Conservation (phyloP, 805 yeast genomes). For the Saccharomycopsis babjevae region DNA sequence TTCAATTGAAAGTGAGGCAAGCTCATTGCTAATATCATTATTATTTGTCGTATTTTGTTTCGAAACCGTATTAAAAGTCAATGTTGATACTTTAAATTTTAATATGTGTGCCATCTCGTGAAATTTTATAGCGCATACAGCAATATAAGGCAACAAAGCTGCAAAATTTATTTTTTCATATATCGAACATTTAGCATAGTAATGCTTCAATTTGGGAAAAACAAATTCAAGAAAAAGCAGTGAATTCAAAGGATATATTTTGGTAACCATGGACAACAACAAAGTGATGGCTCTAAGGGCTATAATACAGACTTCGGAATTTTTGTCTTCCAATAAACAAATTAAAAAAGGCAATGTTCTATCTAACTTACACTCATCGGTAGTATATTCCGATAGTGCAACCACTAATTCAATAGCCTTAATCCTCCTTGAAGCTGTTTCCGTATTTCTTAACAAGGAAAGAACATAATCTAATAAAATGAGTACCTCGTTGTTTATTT, state of each 20-base stretch:
- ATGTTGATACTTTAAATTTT: constrained; percentile 23
- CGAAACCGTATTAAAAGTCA: constrained; percentile 28
- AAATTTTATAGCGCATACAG: constrained; percentile 51
- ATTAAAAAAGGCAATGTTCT: constrained; percentile 74
- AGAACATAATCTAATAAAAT: constrained; percentile 49
- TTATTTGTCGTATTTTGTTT: constrained; percentile 18
- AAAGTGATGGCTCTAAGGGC: constrained; percentile 62
- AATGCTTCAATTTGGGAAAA: constrained; percentile 52
- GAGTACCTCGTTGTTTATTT: constrained; percentile 29
- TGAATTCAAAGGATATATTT: constrained; percentile 64
- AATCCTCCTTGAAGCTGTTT: constrained; percentile 47
- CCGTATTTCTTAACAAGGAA: constrained; percentile 51
- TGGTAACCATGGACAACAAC: constrained; percentile 49
- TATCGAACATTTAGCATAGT: constrained; percentile 29
- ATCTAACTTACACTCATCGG: constrained; percentile 80
- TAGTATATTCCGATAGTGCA: constrained; percentile 63
- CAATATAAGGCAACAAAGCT: constrained; percentile 60
- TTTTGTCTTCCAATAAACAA: constrained; percentile 57
- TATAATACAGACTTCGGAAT: constrained; percentile 53
- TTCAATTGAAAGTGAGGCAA: background rate
- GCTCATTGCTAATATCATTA: background rate
- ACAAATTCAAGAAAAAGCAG: constrained; percentile 75
- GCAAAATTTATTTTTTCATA: constrained; percentile 64
- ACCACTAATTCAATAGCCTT: constrained; percentile 69
- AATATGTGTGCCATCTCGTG: constrained; percentile 50